A percentile compares a stretch with the other conserved stretches of the same genome.
Conservation (phyloP, 352 stramenopile species). For the Phytophthora idaei region DNA sequence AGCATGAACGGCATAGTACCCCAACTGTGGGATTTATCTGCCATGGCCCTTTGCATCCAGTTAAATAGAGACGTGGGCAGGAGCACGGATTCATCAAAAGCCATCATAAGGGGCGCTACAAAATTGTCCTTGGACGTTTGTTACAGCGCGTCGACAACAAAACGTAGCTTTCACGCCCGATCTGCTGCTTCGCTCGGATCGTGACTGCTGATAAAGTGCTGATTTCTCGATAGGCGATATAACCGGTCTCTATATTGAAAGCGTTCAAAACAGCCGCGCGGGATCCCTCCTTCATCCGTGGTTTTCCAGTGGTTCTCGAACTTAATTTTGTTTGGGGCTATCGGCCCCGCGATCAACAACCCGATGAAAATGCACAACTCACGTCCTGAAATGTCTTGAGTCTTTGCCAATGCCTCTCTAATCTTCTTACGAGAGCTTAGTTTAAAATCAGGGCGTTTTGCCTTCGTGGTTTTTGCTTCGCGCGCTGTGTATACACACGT, state of each 20-base stretch:
- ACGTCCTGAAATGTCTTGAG: background rate
- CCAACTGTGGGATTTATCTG: background rate
- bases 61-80: background rate
- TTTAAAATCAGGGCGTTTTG: background rate
- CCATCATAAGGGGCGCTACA: background rate
- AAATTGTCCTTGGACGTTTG: background rate
- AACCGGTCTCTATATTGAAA: background rate
- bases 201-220: background rate
- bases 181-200: background rate
- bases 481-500: background rate
- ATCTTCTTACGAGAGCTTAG: background rate
- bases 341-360: background rate
- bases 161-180: conserved; percentile 1
- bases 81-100: background rate
- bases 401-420: background rate
- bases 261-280: background rate
- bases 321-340: background rate
- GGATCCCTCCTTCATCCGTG: background rate
- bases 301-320: conserved; percentile 1
- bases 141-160: background rate
- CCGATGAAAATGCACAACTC: conserved; percentile 4
- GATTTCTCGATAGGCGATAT: background rate
- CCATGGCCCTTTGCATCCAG: background rate
- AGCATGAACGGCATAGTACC: background rate
- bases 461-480: background rate